Conservation (phyloP, 768 basidiomycete genomes). For the Lentinula sp. region DNA sequence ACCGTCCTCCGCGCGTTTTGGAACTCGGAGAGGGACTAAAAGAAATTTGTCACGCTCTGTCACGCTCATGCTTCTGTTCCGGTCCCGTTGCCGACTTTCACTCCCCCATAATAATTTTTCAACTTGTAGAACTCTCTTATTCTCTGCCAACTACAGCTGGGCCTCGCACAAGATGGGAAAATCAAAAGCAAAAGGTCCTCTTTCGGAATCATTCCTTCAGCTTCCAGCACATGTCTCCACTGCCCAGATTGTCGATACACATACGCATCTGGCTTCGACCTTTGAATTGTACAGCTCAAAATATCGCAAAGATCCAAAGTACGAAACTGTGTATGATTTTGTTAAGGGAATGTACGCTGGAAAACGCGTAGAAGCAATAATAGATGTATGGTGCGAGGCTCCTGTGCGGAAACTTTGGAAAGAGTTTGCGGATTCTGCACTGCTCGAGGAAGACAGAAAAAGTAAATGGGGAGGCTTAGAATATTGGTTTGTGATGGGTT, state of each 20-base stretch:
- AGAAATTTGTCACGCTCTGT: not conserved
- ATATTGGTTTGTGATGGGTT: constrained; percentile 84
- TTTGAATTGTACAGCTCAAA: constrained; percentile 54
- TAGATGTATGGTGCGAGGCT: constrained; percentile 90
- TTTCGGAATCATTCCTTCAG: not conserved
- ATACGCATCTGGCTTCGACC: constrained; percentile 78
- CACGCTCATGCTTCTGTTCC: not conserved
- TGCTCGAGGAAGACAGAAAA: constrained; percentile 39
- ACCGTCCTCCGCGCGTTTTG: not conserved
- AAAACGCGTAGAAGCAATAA: constrained; percentile 55
- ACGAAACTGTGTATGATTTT: constrained; percentile 61
- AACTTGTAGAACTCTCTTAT: not conserved
- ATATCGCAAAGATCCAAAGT: constrained; percentile 43
- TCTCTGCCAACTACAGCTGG: not conserved
- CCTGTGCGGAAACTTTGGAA: constrained; percentile 60
- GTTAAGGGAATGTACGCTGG: constrained; percentile 53
- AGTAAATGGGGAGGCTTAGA: constrained; percentile 60
- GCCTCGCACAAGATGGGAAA: not conserved
- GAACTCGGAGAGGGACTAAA: not conserved
- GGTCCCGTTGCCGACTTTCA: not conserved
- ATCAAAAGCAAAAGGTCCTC: not conserved
- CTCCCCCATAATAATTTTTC: not conserved
- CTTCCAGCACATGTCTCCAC: constrained; percentile 27
- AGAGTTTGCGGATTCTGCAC: constrained; percentile 67
- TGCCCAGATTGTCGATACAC: constrained; percentile 66